A percentile compares a stretch with the other conserved stretches of the same genome.
Evolutionary conservation across 2,329 filamentous ascomycete species (phyloP).

Genomic region (Alternaria infectoria): DNA sequence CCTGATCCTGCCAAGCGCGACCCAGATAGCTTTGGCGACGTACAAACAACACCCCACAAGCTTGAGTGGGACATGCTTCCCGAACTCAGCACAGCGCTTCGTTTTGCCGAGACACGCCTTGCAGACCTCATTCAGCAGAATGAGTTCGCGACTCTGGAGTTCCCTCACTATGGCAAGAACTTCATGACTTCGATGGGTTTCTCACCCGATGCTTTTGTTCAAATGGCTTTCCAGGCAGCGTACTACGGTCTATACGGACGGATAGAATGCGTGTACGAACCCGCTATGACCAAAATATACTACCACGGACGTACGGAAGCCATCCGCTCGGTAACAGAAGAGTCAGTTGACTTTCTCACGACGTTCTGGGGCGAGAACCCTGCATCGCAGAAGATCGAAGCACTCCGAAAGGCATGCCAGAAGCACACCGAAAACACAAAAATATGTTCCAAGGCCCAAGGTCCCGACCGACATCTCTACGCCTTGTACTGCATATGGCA

Average conservation of each 20-base stretch:
- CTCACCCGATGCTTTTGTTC: constrained; percentile 95
- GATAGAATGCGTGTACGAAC: constrained; percentile 94
- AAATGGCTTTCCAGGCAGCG: constrained; percentile 98
- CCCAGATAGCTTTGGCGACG: constrained; percentile 88
- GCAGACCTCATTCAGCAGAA: constrained; percentile 96
- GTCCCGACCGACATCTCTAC: constrained; percentile 91
- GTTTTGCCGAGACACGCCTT: constrained; percentile 92
- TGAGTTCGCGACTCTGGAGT: constrained; percentile 92
- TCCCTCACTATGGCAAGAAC: constrained; percentile 89
- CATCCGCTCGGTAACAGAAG: constrained; percentile 81
- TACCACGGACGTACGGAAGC: constrained; percentile 95
- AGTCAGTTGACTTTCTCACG: constrained; percentile 86
- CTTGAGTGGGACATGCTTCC: constrained; percentile 97
- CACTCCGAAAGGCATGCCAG: constrained; percentile 81
- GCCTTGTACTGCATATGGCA: constrained; percentile 96
- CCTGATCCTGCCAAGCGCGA: constrained; percentile 93
- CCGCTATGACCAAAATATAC: constrained; percentile 96
- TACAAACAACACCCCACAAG: constrained; percentile 92
- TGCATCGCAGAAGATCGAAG: constrained; percentile 80
- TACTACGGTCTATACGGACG: constrained; percentile 97
- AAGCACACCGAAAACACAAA: constrained; percentile 81
- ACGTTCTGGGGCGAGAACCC: constrained; percentile 95
- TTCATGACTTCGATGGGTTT: constrained; percentile 98
- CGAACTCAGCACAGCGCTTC: constrained; percentile 86
- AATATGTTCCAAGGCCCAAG: constrained; percentile 86